A percentile compares a stretch with the other conserved stretches of the same genome.
These are phyloP conservation scores for Yamadazyma ubonensis DNA, from an alignment of 805 yeast species.

Conservation along the genomic window DNA sequence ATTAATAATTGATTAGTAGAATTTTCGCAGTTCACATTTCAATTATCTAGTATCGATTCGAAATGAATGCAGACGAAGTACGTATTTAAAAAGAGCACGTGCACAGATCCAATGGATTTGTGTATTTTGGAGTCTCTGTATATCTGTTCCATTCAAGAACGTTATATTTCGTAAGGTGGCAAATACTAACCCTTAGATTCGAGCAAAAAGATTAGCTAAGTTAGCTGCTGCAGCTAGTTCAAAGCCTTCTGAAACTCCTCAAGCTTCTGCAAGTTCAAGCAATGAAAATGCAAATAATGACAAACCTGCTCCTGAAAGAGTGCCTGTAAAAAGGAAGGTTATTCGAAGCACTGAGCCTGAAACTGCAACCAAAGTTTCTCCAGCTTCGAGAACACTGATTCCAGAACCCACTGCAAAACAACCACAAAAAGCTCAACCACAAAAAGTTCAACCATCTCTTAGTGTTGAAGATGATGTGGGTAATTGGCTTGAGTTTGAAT, in stretches of 20 bases:
- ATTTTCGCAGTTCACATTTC: conserved; percentile 1
- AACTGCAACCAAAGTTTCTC: no score
- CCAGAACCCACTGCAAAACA: background rate
- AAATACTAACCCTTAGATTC: conserved; percentile 34
- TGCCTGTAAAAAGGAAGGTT: no score
- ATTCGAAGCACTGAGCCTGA: no score
- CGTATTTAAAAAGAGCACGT: conserved; percentile 3
- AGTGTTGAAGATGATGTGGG: conserved; percentile 25
- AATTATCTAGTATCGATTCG: background rate
- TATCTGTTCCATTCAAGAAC: no score
- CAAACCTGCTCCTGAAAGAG: no score
- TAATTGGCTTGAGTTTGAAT: conserved; percentile 41
- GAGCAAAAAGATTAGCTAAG: conserved; percentile 55
- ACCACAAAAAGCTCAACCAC: background rate
- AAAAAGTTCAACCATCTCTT: no score
- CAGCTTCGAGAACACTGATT: no score
- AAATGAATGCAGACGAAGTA: conserved; percentile 18
- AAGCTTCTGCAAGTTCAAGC: background rate
- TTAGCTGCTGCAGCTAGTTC: conserved; percentile 23
- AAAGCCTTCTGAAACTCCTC: background rate
- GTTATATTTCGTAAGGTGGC: no score
- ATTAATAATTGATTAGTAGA: background rate
- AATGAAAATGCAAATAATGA: background rate
- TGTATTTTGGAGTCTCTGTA: no score
- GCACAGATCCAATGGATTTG: no score